Conservation (phyloP, 1,139 yeast species). For the Protomyces inundatus region DNA sequence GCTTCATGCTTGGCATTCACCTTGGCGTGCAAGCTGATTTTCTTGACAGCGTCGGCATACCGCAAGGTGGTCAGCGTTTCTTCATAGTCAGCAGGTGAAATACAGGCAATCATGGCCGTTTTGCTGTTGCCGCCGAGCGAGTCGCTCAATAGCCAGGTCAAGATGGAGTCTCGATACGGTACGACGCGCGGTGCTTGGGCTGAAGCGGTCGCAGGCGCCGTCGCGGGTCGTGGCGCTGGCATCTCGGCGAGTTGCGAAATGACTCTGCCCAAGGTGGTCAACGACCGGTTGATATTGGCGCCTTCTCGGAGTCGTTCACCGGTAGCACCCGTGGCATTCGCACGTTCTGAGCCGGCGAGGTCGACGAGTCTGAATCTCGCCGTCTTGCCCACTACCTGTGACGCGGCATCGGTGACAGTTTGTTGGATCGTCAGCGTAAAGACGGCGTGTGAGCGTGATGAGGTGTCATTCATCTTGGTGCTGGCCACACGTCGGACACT, state of each 20-base stretch:
- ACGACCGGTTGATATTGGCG: conserved; percentile 63
- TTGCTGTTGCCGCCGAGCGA: conserved; percentile 68
- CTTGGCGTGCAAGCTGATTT: conserved; percentile 58
- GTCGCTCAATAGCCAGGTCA: conserved; percentile 67
- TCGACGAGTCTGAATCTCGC: conserved; percentile 68
- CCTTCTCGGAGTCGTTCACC: conserved; percentile 70
- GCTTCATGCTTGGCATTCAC: conserved; percentile 37
- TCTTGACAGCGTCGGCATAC: conserved; percentile 70
- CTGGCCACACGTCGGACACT: conserved; percentile 60
- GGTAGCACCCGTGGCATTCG: conserved; percentile 56
- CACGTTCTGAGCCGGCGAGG: conserved; percentile 74
- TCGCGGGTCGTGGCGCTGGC: conserved; percentile 9
- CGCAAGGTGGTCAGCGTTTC: conserved; percentile 67
- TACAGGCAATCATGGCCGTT: conserved; percentile 67
- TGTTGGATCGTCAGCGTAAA: conserved; percentile 60
- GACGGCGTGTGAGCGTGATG: conserved; percentile 75
- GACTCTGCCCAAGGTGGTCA: conserved; percentile 70
- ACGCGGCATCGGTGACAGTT: conserved; percentile 39
- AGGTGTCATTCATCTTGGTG: conserved; percentile 60
- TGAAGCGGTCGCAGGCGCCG: conserved; percentile 28
- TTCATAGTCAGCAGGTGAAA: conserved; percentile 70
- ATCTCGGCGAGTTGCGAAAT: conserved; percentile 55
- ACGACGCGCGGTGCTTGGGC: conserved; percentile 29
- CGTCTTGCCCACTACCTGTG: conserved; percentile 36
- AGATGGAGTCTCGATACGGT: conserved; percentile 38